Base-by-base conservation (phyloP, 257 asterid genomes). In the Solanum sejunctum region DNA sequence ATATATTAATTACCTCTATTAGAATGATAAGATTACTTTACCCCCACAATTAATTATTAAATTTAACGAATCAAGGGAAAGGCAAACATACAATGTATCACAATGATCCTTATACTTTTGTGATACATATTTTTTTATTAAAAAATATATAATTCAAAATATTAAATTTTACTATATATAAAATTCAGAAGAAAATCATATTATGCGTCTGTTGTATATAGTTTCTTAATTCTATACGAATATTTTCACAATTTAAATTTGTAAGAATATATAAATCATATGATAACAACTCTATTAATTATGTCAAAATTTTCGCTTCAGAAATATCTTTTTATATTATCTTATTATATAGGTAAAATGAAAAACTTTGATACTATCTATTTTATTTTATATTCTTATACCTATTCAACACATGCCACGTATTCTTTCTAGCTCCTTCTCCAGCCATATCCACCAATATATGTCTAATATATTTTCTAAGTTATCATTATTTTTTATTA, bases 401-500 rank as follows among this genome's bases (percentile, higher is more conserved):
- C 32, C 12, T 43, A 43, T 43, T 5, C 9, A 7, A 47, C 28
- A 73, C n/a, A 16, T 73, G 81, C 81, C 81, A 73, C 58, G 57
- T 73, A 71, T 47, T n/a, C 81, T 47, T 47, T 73, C 81, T 73
- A 73, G 81, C 81, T 45, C 58, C 81, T 72, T 72, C 81, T 72
- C n/a, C 28, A n/a, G 1, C 20, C 58, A 26, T 36, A 36, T 47
- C 81, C 81, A 73, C 58, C 41, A 21, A 12, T 47, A 21, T 47
- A 21, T 21, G n/a, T 13, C 81, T 17, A 72, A 64, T 64, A 7
- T 72, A 72, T 72, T 12, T 72, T 20, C 80, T 32, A 72, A 45
- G 39, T 72, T 20, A 72, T 67, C 45, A 32, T 67, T 52, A 4
- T 21, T n/a, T 45, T n/a, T 43, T 5, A 20, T 20, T 4, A 43